phyloP scores from a whole-genome alignment of 768 basidiomycete species.

The Lentinula edodes region DNA sequence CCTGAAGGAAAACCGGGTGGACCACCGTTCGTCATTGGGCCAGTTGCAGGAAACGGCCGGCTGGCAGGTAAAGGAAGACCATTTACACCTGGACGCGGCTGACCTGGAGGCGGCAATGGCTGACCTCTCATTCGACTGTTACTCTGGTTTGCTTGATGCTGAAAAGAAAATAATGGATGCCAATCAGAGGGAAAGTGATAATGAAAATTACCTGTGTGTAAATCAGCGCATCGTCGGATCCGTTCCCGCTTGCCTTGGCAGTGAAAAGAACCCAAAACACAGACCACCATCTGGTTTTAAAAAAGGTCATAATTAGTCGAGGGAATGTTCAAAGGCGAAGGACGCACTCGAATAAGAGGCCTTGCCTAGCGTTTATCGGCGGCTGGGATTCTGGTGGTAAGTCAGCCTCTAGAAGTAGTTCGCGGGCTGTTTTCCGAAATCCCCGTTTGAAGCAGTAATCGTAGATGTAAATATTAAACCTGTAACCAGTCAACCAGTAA shows the following conservation, averaged over 20 bases:
- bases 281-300: constrained; percentile 68
- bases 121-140: constrained; percentile 10
- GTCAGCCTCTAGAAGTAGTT: constrained; percentile 64
- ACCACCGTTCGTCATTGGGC: constrained; percentile 22
- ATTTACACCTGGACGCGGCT: constrained; percentile 20
- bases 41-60: constrained; percentile 17
- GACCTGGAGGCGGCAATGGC: constrained; percentile 17
- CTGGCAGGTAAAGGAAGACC: constrained; percentile 20
- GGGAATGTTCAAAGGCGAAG: constrained; percentile 8
- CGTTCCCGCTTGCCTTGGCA: constrained; percentile 64
- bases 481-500: constrained; percentile 21
- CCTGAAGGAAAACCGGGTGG: constrained; percentile 22
- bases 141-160: constrained; percentile 31
- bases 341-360: constrained; percentile 76
- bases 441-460: constrained; percentile 83
- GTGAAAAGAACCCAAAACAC: constrained; percentile 86
- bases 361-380: constrained; percentile 80
- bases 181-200: constrained; percentile 10
- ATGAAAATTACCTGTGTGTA: constrained; percentile 59
- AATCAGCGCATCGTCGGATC: constrained; percentile 65
- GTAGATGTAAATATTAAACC: constrained; percentile 88
- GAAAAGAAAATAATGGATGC: constrained; percentile 8
- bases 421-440: constrained; percentile 64
- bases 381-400: constrained; percentile 57
- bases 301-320: constrained; percentile 7